Conservation (phyloP, 768 basidiomycete genomes). For the Cystofilobasidium macerans region DNA sequence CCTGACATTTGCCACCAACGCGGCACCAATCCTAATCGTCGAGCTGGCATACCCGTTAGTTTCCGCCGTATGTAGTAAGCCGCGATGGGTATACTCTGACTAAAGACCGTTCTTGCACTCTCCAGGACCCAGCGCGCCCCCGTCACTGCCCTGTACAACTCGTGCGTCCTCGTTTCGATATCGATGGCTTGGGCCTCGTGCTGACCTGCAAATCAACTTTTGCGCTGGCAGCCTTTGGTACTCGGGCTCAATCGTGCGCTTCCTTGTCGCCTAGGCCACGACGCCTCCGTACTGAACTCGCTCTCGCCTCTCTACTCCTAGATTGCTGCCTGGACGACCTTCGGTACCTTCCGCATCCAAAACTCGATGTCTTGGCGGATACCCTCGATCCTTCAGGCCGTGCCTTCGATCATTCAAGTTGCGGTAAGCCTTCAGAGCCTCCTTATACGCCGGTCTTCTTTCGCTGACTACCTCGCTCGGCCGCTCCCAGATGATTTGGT, state of each 20-base stretch:
- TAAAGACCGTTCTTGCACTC: no score
- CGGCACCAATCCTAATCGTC: conserved; percentile 69
- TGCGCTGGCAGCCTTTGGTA: conserved; percentile 52
- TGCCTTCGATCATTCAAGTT: conserved; percentile 15
- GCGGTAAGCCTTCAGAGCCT: background rate
- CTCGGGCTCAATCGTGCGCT: conserved; percentile 46
- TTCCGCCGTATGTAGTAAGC: no score
- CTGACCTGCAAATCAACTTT: background rate
- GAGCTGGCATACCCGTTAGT: conserved; percentile 85
- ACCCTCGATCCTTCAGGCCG: conserved; percentile 56
- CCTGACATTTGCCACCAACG: conserved; percentile 55
- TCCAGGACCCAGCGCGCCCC: conserved; percentile 64
- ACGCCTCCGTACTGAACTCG: no score
- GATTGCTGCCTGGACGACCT: conserved; percentile 73
- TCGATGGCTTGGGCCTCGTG: background rate
- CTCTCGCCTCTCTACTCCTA: conserved; percentile 38
- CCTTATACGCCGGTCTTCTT: conserved; percentile 43
- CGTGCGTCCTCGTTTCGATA: conserved; percentile 29
- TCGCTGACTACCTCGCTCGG: conserved; percentile 51
- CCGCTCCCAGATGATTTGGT: no score
- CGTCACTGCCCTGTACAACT: conserved; percentile 67
- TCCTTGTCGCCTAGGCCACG: no score
- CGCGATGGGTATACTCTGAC: no score
- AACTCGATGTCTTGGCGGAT: conserved; percentile 57
- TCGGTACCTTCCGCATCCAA: conserved; percentile 60